phyloP scores from a whole-genome alignment of 352 stramenopile species.

The Phytophthora macrochlamydospora region DNA sequence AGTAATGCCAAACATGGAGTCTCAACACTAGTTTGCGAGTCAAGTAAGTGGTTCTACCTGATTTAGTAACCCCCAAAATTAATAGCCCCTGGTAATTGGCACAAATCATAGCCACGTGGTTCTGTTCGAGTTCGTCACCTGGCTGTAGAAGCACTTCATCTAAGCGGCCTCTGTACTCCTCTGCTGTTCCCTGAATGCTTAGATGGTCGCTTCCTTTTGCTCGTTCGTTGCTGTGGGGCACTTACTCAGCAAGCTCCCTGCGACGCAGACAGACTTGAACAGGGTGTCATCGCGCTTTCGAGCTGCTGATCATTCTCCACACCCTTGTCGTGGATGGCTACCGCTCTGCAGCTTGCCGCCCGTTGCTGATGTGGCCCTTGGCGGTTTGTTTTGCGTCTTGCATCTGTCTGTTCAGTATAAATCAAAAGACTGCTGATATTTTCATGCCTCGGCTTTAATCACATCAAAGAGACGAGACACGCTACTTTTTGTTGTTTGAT shows the following conservation, averaged over 20 bases:
- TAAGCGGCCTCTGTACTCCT: not conserved
- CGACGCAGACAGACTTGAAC: not conserved
- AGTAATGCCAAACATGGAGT: no score
- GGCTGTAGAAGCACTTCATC: not conserved
- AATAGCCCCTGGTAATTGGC: no score
- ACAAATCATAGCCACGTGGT: not conserved
- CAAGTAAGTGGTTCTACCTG: no score
- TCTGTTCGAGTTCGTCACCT: not conserved
- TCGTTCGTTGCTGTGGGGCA: not conserved
- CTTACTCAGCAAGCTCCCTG: not conserved
- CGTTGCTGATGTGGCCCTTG: not conserved
- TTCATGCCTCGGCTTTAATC: not conserved
- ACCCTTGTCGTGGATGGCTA: no score
- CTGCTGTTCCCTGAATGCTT: not conserved
- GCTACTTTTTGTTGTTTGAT: not conserved
- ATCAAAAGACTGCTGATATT: constrained; percentile 4
- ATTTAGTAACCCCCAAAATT: no score
- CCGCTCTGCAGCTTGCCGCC: no score
- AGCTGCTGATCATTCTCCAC: no score
- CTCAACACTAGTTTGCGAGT: no score
- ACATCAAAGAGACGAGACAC: constrained; percentile 3
- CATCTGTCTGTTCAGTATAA: not conserved
- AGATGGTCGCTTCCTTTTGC: not conserved
- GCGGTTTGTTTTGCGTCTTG: not conserved
- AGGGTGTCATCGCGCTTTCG: no score